Evolutionary conservation across 2,329 filamentous ascomycete genomes (phyloP).

Genomic region (Berkeleyomyces rouxiae): DNA sequence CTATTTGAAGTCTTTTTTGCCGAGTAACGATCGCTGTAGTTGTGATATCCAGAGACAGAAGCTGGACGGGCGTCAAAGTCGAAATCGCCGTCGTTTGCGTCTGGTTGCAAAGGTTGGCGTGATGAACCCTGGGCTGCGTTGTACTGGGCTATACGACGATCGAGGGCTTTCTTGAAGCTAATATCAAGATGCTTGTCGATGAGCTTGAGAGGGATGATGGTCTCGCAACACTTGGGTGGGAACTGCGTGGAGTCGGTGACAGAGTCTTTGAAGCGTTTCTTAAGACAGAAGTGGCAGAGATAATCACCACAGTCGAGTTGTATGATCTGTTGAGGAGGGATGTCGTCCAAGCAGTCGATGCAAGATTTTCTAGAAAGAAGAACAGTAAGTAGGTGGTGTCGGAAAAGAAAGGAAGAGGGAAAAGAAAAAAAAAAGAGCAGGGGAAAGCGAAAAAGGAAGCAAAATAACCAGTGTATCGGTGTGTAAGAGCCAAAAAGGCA

Average conservation of each 20-base stretch:
- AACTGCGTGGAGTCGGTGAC: constrained; percentile 64
- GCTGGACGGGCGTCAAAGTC: not conserved
- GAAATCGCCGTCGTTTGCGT: not conserved
- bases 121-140: constrained; percentile 19
- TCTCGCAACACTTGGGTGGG: constrained; percentile 68
- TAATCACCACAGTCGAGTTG: constrained; percentile 64
- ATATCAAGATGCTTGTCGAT: constrained; percentile 59
- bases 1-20: not conserved
- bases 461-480: not conserved
- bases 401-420: not conserved
- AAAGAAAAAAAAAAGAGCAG: not conserved
- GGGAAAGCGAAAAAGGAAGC: not conserved
- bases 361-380: constrained; percentile 45
- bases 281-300: constrained; percentile 66
- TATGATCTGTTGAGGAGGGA: constrained; percentile 44
- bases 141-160: constrained; percentile 62
- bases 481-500: constrained; percentile 1
- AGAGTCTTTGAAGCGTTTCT: constrained; percentile 57
- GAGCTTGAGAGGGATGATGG: constrained; percentile 54
- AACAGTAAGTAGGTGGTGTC: constrained; percentile 1
- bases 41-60: not conserved
- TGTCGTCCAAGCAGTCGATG: constrained; percentile 53
- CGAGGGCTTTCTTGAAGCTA: constrained; percentile 65
- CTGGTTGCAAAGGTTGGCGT: constrained; percentile 1
- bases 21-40: constrained; percentile 2